These are phyloP conservation scores for Tillandsia leiboldiana DNA, from an alignment of 176 grass and related monocot species.

Conservation along the genomic window DNA sequence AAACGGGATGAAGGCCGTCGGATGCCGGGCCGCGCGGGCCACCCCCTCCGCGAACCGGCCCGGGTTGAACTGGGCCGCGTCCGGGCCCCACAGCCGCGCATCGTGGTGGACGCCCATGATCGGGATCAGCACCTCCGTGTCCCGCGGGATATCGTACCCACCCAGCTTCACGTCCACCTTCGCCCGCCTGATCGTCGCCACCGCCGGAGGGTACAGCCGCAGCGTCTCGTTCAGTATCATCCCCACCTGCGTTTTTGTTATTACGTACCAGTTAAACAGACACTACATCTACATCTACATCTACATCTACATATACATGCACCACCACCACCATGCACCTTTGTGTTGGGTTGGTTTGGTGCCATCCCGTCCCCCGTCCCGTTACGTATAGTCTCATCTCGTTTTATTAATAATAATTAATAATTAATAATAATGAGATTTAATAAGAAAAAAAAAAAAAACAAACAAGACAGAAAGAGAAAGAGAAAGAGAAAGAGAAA, in stretches of 20 bases:
- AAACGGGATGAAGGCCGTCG: conserved; percentile 84
- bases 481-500: too few relatives aligned
- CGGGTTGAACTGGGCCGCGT: conserved; percentile 88
- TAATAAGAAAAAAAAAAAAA: too few relatives aligned
- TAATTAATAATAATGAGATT: too few relatives aligned
- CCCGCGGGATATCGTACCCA: conserved; percentile 59
- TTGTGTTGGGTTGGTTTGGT: too few relatives aligned
- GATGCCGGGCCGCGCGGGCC: conserved; percentile 56
- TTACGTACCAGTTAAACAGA: too few relatives aligned
- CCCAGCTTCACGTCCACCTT: conserved; percentile 78
- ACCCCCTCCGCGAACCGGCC: conserved; percentile 53
- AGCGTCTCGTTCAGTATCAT: conserved; percentile 98
- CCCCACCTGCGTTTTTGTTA: conserved; percentile 34
- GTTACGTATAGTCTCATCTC: too few relatives aligned
- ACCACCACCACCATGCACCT: background rate
- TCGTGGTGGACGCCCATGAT: conserved; percentile 99
- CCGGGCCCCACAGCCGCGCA: conserved; percentile 58
- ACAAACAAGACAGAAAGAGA: too few relatives aligned
- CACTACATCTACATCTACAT: too few relatives aligned
- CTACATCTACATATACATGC: background rate
- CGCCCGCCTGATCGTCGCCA: conserved; percentile 77
- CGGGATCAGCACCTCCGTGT: conserved; percentile 84
- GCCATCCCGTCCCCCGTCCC: too few relatives aligned
- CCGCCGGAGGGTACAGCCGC: conserved; percentile 90
- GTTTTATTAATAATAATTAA: too few relatives aligned